Evolutionary conservation across 371 early-diverging fungal genomes (phyloP).

Genomic region (Mucor ambiguus): DNA sequence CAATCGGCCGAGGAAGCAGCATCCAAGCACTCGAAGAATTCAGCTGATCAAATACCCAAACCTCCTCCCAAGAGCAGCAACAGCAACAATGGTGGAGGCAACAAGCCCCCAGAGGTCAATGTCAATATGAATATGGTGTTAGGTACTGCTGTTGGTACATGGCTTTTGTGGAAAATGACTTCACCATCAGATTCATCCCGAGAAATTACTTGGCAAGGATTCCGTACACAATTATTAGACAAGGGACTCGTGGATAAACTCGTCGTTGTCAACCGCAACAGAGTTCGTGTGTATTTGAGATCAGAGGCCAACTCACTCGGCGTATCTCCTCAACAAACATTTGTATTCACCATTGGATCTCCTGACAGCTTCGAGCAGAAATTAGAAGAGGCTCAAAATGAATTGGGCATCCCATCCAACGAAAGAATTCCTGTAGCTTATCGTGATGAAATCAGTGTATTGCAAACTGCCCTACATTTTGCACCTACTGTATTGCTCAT

Average conservation of each 20-base stretch:
- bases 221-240: constrained; percentile 85
- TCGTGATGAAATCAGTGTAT: constrained; percentile 73
- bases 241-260: constrained; percentile 90
- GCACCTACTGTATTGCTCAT: constrained; percentile 92
- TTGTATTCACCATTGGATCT: constrained; percentile 90
- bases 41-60: constrained; percentile 35
- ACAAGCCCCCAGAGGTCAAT: constrained; percentile 28
- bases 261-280: constrained; percentile 82
- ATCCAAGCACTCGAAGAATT: constrained; percentile 23
- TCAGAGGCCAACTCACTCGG: constrained; percentile 62
- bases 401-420: constrained; percentile 86
- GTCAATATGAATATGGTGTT: constrained; percentile 49
- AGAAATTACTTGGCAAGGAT: constrained; percentile 93
- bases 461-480: constrained; percentile 77
- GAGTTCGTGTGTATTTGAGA: constrained; percentile 81
- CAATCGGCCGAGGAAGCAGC: constrained; percentile 31
- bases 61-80: constrained; percentile 23
- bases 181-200: constrained; percentile 50
- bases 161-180: constrained; percentile 53
- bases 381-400: constrained; percentile 85
- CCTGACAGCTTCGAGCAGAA: constrained; percentile 94
- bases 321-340: constrained; percentile 36
- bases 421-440: constrained; percentile 93
- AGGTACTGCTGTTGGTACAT: constrained; percentile 51
- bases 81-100: not conserved